Base-by-base conservation (phyloP, 2,329 filamentous ascomycete genomes). In the Penicillium sp. region DNA sequence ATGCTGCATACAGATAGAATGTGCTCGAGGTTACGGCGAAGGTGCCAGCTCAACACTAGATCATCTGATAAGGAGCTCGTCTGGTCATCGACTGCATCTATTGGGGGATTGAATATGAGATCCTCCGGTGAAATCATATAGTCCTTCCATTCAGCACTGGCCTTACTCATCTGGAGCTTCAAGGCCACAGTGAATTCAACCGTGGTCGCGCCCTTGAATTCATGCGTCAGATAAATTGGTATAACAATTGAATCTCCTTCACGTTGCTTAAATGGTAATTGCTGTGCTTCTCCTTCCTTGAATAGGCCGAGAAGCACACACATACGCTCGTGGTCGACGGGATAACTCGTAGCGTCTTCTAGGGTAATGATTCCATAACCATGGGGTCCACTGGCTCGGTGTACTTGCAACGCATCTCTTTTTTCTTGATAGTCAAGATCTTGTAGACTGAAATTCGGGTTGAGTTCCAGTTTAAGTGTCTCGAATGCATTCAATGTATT, bases 11-110 rank as follows among this genome's bases (percentile, higher is more conserved):
- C 45, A 3, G 48, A 50, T 24, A 59, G 18, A 26, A 59, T 57
- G 46, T 59, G 56, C 34, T 57, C 54, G 10, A 59, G 51, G 41
- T 59, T 57, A 34, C 56, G 56, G 33, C 49, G 42, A 40, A 59
- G 45, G 43, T 52, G 47, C 56, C 56, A 59, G 32, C 42, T 50
- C 43, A 53, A 30, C n/a, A 47, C 33, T 34, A 8, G 17, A 17
- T 53, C 27, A 17, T 33, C 13, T 4, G 30, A n/a, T 21, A 30
- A 6, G 17, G 21, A 32, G 20, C 15, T 24, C 24, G 40, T 27
- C 40, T 43, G 13, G 24, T 23, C 46, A 20, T 46, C 44, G 20
- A 24, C 18, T 18, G 18, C 12, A 24, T 23, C 36, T 4, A 18
- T 9, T 36, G 48, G 12, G 24, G 32, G 20, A 6, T 51, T 43